Base-by-base conservation (phyloP, 495 filamentous ascomycete genomes). In the Tuber calosporum region DNA sequence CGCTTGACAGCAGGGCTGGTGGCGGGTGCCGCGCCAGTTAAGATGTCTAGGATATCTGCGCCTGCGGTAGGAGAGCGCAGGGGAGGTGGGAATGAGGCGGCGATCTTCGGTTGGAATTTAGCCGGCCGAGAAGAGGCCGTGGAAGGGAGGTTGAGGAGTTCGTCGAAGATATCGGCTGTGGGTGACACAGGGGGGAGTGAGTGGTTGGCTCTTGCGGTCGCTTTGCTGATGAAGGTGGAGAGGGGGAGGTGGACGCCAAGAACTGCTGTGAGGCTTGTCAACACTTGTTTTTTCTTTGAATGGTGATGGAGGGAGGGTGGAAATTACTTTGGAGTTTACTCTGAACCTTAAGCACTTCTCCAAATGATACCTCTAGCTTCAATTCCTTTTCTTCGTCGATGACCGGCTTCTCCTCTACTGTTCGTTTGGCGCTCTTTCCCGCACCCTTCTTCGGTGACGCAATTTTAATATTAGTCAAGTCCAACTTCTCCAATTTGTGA, bases 401-500 rank as follows among this genome's bases (percentile, higher is more conserved):
- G 73, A 86, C 82, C 5, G 77, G 70, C 39, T 72, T 75, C 71
- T 75, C 67, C 68, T 82, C 77, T 34, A 80, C 79, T 30, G 82
- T 81, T 38, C 83, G 78, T 20, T 84, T 79, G n/a, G 84, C 81
- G 26, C 85, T 82, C 48, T 82, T 80, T 43, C 77, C 74, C 66
- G 83, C 83, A 58, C 79, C 76, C 69, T 85, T 85, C 82, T 85
- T 85, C n/a, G 83, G 80, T 6, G 85, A 83, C 36, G 90, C 89
- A 73, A 93, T 85, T 86, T 97, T 96, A 85, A 97, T 93, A 84
- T 97, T 96, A 84, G 91, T 95, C 71, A 98, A 87, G 82, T 98
- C 96, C 38, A 99, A 87, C 82, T 96, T 92, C 53, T 85, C 83
- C 42, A 93, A 88, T 81, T 95, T 90, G 66, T 86, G 83, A 78